Conservation (phyloP, 192 early-diverging fungal species). For the Coemansia furcata region DNA sequence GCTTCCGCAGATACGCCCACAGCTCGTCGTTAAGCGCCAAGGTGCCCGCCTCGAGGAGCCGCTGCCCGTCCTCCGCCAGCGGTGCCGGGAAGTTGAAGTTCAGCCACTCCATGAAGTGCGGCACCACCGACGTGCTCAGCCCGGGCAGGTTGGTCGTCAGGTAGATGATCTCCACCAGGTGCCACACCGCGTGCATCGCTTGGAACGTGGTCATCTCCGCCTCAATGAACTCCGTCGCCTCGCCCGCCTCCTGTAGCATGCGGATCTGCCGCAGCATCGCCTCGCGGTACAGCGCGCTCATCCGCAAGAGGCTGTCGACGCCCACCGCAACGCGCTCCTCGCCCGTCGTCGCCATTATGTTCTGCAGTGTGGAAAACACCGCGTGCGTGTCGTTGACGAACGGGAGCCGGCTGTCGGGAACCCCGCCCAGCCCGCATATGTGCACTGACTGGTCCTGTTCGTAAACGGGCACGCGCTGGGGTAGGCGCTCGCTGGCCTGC, state of each 20-base stretch:
- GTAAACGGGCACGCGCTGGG: neutral
- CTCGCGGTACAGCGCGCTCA: conserved; percentile 48
- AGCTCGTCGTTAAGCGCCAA: conserved; percentile 10
- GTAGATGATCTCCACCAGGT: conserved; percentile 48
- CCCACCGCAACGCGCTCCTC: neutral
- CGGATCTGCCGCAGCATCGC: conserved; percentile 42
- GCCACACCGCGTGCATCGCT: conserved; percentile 49
- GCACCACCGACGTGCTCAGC: conserved; percentile 26
- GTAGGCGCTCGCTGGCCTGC: conserved; percentile 16
- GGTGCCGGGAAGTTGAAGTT: conserved; percentile 50
- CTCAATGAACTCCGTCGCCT: conserved; percentile 10
- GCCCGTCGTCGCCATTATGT: conserved; percentile 11
- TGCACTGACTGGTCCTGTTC: conserved; percentile 35
- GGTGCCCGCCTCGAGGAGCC: conserved; percentile 7
- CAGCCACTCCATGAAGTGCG: conserved; percentile 46
- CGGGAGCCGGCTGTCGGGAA: conserved; percentile 25
- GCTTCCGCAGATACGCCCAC: conserved; percentile 38
- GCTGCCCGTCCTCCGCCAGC: conserved; percentile 24
- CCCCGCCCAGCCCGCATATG: conserved; percentile 14
- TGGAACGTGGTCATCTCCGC: conserved; percentile 32
- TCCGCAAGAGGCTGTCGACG: conserved; percentile 14
- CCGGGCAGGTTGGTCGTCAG: conserved; percentile 27
- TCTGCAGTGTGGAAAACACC: conserved; percentile 39
- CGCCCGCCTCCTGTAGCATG: conserved; percentile 23
- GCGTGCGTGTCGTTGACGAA: conserved; percentile 52